These are phyloP conservation scores for Parathielavia appendiculata DNA, from an alignment of 495 filamentous ascomycete species.

Conservation along the genomic window DNA sequence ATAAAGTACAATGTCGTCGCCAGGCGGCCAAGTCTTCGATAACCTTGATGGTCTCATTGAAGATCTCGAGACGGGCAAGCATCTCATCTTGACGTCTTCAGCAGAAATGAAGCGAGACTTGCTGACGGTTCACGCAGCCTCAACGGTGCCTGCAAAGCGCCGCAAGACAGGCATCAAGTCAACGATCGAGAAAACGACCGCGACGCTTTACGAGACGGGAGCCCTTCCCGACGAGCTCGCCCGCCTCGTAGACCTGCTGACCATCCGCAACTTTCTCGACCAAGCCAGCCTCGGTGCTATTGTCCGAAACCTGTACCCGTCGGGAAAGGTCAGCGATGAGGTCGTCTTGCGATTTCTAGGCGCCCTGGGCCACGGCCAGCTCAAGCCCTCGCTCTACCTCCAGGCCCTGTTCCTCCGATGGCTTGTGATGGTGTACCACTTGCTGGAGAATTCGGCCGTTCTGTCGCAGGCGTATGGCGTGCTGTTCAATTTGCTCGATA, in stretches of 20 bases:
- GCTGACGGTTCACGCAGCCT: slow-evolving; percentile 35
- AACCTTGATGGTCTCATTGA: slow-evolving; percentile 25
- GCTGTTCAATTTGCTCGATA: slow-evolving; percentile 79
- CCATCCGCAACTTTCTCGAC: slow-evolving; percentile 62
- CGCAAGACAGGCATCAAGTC: slow-evolving; percentile 40
- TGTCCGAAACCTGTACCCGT: slow-evolving; percentile 71
- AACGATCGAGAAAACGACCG: slow-evolving; percentile 44
- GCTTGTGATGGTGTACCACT: slow-evolving; percentile 72
- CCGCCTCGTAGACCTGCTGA: slow-evolving; percentile 62
- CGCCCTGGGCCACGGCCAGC: slow-evolving; percentile 69
- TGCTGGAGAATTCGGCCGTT: slow-evolving; percentile 59
- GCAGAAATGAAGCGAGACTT: not conserved
- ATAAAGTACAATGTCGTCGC: not conserved
- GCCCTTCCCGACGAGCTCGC: slow-evolving; percentile 55
- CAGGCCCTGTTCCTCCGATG: slow-evolving; percentile 70
- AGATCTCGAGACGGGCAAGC: slow-evolving; percentile 29
- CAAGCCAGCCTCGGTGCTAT: slow-evolving; percentile 63
- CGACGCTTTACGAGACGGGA: slow-evolving; percentile 60
- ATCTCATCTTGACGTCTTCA: not conserved
- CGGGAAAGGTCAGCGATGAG: slow-evolving; percentile 54
- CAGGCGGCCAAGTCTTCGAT: not conserved
- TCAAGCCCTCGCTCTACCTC: slow-evolving; percentile 66
- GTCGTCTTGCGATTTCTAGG: slow-evolving; percentile 64
- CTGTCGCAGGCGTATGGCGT: slow-evolving; percentile 70
- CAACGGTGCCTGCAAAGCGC: slow-evolving; percentile 46